phyloP scores from a whole-genome alignment of 2,329 filamentous ascomycete genomes.

The Xylaria sp. region DNA sequence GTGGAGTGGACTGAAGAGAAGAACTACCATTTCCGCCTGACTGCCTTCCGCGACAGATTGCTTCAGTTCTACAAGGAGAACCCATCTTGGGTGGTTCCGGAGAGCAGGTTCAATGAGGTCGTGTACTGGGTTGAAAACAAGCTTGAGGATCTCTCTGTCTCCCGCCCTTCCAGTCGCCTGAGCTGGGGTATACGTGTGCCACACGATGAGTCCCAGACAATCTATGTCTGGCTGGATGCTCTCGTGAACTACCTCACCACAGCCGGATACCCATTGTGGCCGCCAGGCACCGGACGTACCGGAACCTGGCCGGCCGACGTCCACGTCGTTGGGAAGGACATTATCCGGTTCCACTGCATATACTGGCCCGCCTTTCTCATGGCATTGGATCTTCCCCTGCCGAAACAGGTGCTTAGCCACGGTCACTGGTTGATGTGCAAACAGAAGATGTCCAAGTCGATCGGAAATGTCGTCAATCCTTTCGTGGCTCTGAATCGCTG shows the following conservation, averaged over 20 bases:
- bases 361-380: slow-evolving; percentile 98
- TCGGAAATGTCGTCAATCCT: slow-evolving; percentile 91
- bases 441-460: slow-evolving; percentile 94
- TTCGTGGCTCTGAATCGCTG: slow-evolving; percentile 87
- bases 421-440: slow-evolving; percentile 92
- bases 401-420: slow-evolving; percentile 77
- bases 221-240: slow-evolving; percentile 98
- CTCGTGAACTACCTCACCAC: slow-evolving; percentile 90
- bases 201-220: slow-evolving; percentile 76
- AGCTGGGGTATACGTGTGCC: slow-evolving; percentile 88
- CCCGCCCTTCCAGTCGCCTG: slow-evolving; percentile 70
- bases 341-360: slow-evolving; percentile 89
- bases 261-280: slow-evolving; percentile 73
- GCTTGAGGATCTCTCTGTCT: slow-evolving; percentile 83
- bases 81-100: slow-evolving; percentile 70
- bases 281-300: slow-evolving; percentile 55
- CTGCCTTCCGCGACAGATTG: slow-evolving; percentile 71
- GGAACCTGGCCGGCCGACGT: slow-evolving; percentile 85
- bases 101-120: slow-evolving; percentile 69
- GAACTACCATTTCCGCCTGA: slow-evolving; percentile 93
- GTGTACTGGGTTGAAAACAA: slow-evolving; percentile 69
- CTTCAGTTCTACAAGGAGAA: slow-evolving; percentile 75
- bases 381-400: slow-evolving; percentile 73
- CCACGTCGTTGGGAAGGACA: slow-evolving; percentile 94
- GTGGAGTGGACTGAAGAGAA: slow-evolving; percentile 92